Base-by-base conservation (phyloP, 257 asterid species). In the Gardenia jasminoides region DNA sequence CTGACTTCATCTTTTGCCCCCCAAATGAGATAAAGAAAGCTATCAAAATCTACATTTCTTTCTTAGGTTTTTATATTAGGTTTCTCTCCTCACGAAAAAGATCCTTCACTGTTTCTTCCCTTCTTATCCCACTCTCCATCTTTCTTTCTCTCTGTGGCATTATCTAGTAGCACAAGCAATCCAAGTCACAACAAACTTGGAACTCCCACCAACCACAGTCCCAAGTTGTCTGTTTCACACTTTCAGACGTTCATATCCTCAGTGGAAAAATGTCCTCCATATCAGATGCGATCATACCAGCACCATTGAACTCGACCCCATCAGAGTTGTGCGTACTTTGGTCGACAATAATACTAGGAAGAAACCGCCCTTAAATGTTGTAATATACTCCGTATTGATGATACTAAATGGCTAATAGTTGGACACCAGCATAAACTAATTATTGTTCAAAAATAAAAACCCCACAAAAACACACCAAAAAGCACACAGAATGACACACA, bases 51-150 rank as follows among this genome's bases (percentile, higher is more conserved):
- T 19, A 77, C 58, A 68, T 90, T 90, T 83, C 92, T 70, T 74
- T 82, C 68, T 84, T 82, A 61, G 86, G 86, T 75, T 80, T 75
- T 47, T 77, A 52, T 52, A 59, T 22, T 22, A 77, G 61, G 76
- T 77, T 83, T 80, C 86, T 47, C 88, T 83, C 80, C 54, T 82
- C 93, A 90, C 89, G 92, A 82, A 90, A 89, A 86, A 83, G 87
- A 89, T 89, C 79, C 82, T n/a, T 78, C 81, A 64, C 80, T 75
- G 64, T 81, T 80, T 81, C 74, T 70, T 72, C 62, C 72, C 76
- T 30, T 80, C 56, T 20, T 58, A 41, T 61, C 12, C 17, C 9
- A 6, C 24, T 48, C 17, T 58, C 72, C 46, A 39, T 43, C 47
- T 54, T n/a, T 69, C 31, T 54, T 5, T 17, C 65, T 24, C 39